Conservation (phyloP, 495 filamentous ascomycete genomes). For the Hypoxylon fuscum region DNA sequence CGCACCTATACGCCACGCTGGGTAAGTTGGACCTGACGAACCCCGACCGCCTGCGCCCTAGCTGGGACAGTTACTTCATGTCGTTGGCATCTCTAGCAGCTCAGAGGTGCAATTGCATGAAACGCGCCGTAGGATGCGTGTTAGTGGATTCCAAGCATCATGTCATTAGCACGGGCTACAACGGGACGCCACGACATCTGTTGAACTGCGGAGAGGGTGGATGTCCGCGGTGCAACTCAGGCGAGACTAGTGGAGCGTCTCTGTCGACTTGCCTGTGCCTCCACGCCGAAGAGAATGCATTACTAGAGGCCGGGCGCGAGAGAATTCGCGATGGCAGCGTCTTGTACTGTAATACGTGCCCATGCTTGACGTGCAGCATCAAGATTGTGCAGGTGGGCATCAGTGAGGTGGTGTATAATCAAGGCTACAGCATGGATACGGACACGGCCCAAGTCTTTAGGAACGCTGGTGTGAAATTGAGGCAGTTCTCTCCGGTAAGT, state of each 20-base stretch:
- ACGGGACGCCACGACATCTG: slow-evolving; percentile 88
- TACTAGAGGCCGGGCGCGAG: slow-evolving; percentile 93
- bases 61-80: slow-evolving; percentile 99
- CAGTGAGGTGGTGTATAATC: slow-evolving; percentile 90
- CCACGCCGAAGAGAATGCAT: slow-evolving; percentile 96
- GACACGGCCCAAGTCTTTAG: slow-evolving; percentile 82
- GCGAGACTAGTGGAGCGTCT: slow-evolving; percentile 72
- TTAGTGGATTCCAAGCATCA: slow-evolving; percentile 82
- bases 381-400: slow-evolving; percentile 98
- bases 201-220: slow-evolving; percentile 93
- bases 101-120: slow-evolving; percentile 96
- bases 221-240: slow-evolving; percentile 83
- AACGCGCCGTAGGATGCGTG: slow-evolving; percentile 92
- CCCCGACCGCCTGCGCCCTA: slow-evolving; percentile 83
- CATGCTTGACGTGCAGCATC: slow-evolving; percentile 97
- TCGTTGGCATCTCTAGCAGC: slow-evolving; percentile 89
- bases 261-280: slow-evolving; percentile 91
- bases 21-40: slow-evolving; percentile 76
- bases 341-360: slow-evolving; percentile 96
- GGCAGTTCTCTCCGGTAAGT: slow-evolving; percentile 85
- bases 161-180: slow-evolving; percentile 97
- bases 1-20: slow-evolving; percentile 73
- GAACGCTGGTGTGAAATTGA: slow-evolving; percentile 76
- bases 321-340: slow-evolving; percentile 79
- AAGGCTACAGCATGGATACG: slow-evolving; percentile 92